Conservation (phyloP, 1,139 yeast species). For the Debaryomycetaceae sp. region DNA sequence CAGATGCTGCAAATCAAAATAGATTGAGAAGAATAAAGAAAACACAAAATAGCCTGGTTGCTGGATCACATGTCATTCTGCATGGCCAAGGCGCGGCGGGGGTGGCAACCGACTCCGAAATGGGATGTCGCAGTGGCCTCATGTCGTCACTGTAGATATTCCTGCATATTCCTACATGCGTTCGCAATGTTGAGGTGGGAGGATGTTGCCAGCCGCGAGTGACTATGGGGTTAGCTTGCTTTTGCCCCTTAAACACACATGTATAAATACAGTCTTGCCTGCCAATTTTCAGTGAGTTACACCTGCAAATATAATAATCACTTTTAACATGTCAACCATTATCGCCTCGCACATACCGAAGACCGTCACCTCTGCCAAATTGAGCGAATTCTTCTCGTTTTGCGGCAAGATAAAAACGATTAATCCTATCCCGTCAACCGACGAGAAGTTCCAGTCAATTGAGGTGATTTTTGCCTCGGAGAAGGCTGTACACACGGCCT, state of each 20-base stretch:
- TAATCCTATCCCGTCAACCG: conserved; percentile 25
- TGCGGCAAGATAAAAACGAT: conserved; percentile 65
- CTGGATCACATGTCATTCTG: no score
- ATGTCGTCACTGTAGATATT: no score
- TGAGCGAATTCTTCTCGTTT: conserved; percentile 68
- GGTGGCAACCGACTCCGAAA: no score
- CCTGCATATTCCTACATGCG: no score
- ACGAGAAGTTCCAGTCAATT: conserved; percentile 31
- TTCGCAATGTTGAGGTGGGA: no score
- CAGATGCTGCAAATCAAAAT: not conserved
- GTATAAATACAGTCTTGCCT: not conserved
- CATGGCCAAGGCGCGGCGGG: no score
- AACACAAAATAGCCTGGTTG: conserved; percentile 1
- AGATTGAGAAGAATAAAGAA: not conserved
- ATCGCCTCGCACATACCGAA: conserved; percentile 60
- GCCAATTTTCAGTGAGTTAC: no score
- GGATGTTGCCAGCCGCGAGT: no score
- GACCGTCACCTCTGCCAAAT: conserved; percentile 48
- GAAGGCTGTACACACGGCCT: conserved; percentile 70
- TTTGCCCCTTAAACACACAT: not conserved
- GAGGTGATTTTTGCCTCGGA: conserved; percentile 52
- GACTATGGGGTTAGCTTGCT: not conserved
- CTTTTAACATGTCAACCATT: conserved; percentile 34
- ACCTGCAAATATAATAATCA: not conserved
- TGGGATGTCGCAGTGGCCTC: no score